Base-by-base conservation (phyloP, 345 rosid species). In the Salix suchowensis region DNA sequence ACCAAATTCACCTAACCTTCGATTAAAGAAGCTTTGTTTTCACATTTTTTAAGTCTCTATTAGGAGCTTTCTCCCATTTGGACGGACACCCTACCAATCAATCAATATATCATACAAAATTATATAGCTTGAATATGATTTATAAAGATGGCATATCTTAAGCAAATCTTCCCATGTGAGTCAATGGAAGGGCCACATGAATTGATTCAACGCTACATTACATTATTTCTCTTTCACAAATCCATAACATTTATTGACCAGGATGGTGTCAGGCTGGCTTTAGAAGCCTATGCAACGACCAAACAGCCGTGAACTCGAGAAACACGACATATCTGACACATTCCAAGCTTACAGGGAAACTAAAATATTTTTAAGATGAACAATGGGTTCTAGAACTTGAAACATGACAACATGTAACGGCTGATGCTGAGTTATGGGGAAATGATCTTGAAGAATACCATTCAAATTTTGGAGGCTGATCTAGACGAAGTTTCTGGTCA, bases 101-200 rank as follows among this genome's bases (percentile, higher is more conserved):
- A 67, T 67, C 37, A 34, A 67, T 65, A 52, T 26, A 14, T 15
- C n/a, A 24, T 40, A 24, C 11, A 68, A 55, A 70, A 78, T 80
- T 74, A 74, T 75, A 69, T 16, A 72, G 14, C 73, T 62, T 71
- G 62, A 76, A 72, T 32, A 71, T 74, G 65, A 74, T 74, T 76
- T 76, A 65, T 6, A 30, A 42, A 32, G 76, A 79, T 70, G 55
- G 68, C 78, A 74, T 73, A 79, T 81, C 77, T 62, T 62, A 42
- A 30, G 73, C 74, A 64, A 85, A 58, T 83, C 86, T 85, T 86
- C 82, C 84, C 89, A 82, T 82, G 88, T 86, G 89, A 85, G 40
- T 74, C 73, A 60, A 67, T 70, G 78, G 67, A 61, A 83, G 52
- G 67, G n/a, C 74, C 89, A 85, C 91, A 82, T 83, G 89, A 74